These are phyloP conservation scores for Penicillium salamii DNA, from an alignment of 495 filamentous ascomycete genomes.

Conservation along the genomic window DNA sequence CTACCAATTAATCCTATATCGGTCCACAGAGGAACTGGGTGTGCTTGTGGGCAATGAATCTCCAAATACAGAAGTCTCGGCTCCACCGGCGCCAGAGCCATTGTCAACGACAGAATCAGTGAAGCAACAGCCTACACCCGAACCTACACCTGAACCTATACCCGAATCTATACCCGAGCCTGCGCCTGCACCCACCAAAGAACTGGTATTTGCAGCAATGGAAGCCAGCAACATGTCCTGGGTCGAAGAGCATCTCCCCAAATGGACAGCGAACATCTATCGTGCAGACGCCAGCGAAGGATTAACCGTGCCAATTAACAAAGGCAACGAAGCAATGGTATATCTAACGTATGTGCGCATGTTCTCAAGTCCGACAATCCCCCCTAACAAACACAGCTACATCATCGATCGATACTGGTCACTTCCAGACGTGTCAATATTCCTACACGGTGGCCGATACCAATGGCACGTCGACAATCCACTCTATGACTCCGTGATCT, in stretches of 20 bases:
- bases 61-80: no score
- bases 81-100: no score
- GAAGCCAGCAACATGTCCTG: conserved; percentile 25
- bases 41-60: no score
- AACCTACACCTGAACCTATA: background rate
- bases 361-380: background rate
- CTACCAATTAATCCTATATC: conserved; percentile 23
- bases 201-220: conserved; percentile 28
- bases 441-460: conserved; percentile 42
- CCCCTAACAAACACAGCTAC: conserved; percentile 19
- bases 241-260: conserved; percentile 28
- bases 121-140: no score
- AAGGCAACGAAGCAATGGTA: conserved; percentile 63
- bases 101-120: no score
- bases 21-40: no score
- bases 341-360: conserved; percentile 49
- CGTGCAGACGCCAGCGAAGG: conserved; percentile 40
- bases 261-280: conserved; percentile 47
- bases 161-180: no score
- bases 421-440: conserved; percentile 43
- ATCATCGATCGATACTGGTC: conserved; percentile 46
- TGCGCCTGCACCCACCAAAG: conserved; percentile 11
- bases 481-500: conserved; percentile 38
- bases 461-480: conserved; percentile 57
- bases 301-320: conserved; percentile 50